Percentiles rank a stretch among this genome's conserved stretches.
These are phyloP conservation scores for Silene noctiflora DNA, from an alignment of 179 eudicot genomes.

Conservation along the genomic window DNA sequence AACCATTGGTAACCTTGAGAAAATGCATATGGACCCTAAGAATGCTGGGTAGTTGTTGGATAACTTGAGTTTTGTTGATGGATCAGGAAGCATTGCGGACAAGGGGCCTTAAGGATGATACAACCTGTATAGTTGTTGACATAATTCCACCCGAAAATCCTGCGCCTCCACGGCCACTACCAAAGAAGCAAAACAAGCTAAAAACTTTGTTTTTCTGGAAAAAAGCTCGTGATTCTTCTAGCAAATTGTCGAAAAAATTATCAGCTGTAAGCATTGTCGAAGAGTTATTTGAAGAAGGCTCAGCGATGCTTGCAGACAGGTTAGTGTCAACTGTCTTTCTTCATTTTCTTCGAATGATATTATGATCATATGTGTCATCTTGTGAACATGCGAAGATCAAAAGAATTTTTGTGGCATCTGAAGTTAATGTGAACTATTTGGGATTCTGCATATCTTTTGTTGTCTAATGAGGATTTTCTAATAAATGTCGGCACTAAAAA, in stretches of 20 bases:
- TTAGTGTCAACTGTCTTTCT: constrained; percentile 22
- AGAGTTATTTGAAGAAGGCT: constrained; percentile 92
- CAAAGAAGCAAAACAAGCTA: constrained; percentile 54
- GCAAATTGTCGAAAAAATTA: constrained; percentile 61
- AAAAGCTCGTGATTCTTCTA: constrained; percentile 45
- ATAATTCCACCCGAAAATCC: constrained; percentile 69
- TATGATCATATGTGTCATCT: too few species aligned
- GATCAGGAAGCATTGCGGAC: constrained; percentile 72
- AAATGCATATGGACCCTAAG: background rate
- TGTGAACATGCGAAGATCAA: too few species aligned
- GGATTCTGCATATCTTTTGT: too few species aligned
- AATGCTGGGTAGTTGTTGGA: background rate
- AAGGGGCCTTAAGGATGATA: constrained; percentile 83
- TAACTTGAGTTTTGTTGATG: constrained; percentile 14
- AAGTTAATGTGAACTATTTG: background rate
- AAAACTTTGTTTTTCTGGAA: constrained; percentile 58
- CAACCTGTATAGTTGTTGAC: constrained; percentile 86
- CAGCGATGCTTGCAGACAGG: constrained; percentile 96
- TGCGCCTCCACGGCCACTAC: constrained; percentile 42
- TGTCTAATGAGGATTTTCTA: background rate
- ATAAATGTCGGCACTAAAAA: background rate
- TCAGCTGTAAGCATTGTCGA: constrained; percentile 73
- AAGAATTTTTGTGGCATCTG: too few species aligned
- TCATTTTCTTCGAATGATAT: background rate
- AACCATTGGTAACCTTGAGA: background rate